Evolutionary conservation across 352 stramenopile genomes (phyloP), one percentile per base, ranked within the genome.

Genomic region (Phytophthora gonapodyides): DNA sequence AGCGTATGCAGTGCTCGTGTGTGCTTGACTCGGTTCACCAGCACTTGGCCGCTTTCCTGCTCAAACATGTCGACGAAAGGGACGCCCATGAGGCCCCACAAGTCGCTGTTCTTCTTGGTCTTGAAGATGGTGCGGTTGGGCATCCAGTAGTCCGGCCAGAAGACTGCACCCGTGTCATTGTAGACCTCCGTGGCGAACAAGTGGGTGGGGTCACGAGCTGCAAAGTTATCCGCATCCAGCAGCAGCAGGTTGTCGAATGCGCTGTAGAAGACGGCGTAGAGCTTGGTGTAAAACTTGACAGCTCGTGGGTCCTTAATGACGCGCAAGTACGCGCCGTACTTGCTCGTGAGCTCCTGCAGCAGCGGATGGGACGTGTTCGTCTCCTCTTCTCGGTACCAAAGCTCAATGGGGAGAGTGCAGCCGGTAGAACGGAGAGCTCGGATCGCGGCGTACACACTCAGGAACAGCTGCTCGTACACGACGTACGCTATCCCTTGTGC

Each of bases 71-170:
- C 70, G 33, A 88, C 72, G 37, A 66, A 84, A 8, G 74, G 55
- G n/a, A 94, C 54, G 1, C 76, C 80, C 24, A 93, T 71, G 16
- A 91, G 49, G 0, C 86, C 66, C 85, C 85, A 92, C 5, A 92
- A 33, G 16, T 93, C 63, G 21, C 71, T 91, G 30, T 67, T 61
- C 37, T 64, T 54, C 27, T 87, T 82, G 36, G 89, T 72, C 47
- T 90, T 80, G 69, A 94, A 94, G 17, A 89, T 90, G 8, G 84
- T 92, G 31, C 80, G 71, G 21, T 73, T 73, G 3, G 81, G 62
- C 36, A 75, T 74, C 85, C 85, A 94, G 49, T 77, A 94, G 43
- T 94, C 85, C 10, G 85, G 84, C 84, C 84, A 93, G 52, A 93
- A 93, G 19, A 93, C 46, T n/a, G 84, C 80, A 1, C 84, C 84